These are phyloP conservation scores for Lojkania enalia DNA, from an alignment of 2,329 filamentous ascomycete genomes.

Conservation along the genomic window DNA sequence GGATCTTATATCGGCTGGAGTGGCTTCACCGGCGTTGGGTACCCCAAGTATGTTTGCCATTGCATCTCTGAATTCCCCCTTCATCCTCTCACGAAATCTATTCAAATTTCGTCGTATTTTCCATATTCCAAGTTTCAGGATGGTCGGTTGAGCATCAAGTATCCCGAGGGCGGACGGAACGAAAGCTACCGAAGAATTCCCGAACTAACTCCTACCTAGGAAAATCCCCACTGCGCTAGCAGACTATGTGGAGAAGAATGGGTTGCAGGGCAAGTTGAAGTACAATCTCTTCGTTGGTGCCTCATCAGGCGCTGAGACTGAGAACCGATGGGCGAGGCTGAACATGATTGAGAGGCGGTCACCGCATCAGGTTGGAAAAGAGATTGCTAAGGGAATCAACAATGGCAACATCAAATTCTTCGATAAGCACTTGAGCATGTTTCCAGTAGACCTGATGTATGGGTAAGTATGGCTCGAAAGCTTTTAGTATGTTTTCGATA, in stretches of 20 bases:
- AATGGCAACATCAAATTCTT: conserved; percentile 88
- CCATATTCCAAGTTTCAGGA: background rate
- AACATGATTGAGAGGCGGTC: conserved; percentile 88
- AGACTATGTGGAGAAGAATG: conserved; percentile 87
- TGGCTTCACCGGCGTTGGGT: conserved; percentile 87
- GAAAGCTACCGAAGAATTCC: background rate
- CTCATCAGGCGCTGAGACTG: conserved; percentile 86
- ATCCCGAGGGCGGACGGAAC: conserved; percentile 5
- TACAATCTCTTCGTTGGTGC: conserved; percentile 89
- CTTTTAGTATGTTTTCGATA: conserved; percentile 12
- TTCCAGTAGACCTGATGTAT: conserved; percentile 83
- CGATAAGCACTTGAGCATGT: conserved; percentile 93
- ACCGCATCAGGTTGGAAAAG: conserved; percentile 88
- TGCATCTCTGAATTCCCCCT: background rate
- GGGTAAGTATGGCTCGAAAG: conserved; percentile 39
- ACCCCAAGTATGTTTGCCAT: conserved; percentile 70
- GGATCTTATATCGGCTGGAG: conserved; percentile 88
- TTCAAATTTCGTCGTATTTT: conserved; percentile 1
- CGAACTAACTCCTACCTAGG: conserved; percentile 48
- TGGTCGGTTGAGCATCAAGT: background rate
- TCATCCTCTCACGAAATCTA: background rate
- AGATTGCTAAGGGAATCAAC: conserved; percentile 89
- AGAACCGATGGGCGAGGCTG: conserved; percentile 85
- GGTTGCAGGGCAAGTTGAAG: conserved; percentile 78
- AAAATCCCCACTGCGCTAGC: conserved; percentile 83